A percentile compares a stretch with the other conserved stretches of the same genome.
These are phyloP conservation scores for Cercospora sp. DNA, from an alignment of 2,329 filamentous ascomycete genomes.

Conservation along the genomic window DNA sequence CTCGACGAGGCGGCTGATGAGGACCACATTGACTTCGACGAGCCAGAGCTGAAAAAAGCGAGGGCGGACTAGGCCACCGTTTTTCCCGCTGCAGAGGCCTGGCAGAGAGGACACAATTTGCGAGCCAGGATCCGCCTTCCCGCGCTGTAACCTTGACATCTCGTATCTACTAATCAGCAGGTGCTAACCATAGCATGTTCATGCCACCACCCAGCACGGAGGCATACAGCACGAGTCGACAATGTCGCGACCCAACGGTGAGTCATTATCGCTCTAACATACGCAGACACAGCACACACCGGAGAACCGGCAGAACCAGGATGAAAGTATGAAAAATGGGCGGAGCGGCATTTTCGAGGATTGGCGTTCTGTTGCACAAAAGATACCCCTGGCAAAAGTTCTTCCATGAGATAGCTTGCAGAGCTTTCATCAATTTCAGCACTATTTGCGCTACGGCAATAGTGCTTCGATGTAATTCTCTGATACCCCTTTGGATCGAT, in stretches of 20 bases:
- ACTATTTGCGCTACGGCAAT: not conserved
- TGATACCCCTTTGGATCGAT: not conserved
- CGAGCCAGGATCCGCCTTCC: not conserved
- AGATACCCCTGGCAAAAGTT: constrained; percentile 4
- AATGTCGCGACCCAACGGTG: constrained; percentile 5
- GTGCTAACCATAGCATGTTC: constrained; percentile 4
- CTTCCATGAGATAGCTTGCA: not conserved
- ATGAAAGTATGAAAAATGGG: not conserved
- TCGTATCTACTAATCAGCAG: constrained; percentile 6
- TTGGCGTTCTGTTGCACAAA: not conserved
- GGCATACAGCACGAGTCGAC: not conserved
- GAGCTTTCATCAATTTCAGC: not conserved
- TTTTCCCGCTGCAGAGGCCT: not conserved
- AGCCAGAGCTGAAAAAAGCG: constrained; percentile 32
- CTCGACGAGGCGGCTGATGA: constrained; percentile 34
- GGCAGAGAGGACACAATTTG: not conserved
- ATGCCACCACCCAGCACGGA: not conserved
- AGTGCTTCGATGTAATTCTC: not conserved
- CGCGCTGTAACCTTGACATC: not conserved
- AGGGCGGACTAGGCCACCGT: constrained; percentile 17
- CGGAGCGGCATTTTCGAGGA: not conserved
- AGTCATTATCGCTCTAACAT: constrained; percentile 2
- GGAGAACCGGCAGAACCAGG: not conserved
- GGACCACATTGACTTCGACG: constrained; percentile 29
- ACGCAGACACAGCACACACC: not conserved